A percentile compares a stretch with the other conserved stretches of the same genome.
Evolutionary conservation across 441 rosid species (phyloP).

Genomic region (Theobroma grandiflorum): DNA sequence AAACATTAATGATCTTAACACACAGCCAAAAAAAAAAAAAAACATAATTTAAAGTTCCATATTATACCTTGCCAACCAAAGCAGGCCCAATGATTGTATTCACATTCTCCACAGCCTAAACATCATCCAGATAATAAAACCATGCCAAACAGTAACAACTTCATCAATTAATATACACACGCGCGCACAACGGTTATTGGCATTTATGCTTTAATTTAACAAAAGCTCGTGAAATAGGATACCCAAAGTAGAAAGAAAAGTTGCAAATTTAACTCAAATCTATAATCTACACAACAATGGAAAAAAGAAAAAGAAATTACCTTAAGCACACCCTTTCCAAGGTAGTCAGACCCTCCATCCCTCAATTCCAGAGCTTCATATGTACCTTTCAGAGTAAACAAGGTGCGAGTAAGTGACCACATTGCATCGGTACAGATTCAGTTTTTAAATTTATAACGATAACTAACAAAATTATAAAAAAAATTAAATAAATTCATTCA

Average conservation of each 20-base stretch:
- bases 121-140: conserved; percentile 19
- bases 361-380: conserved; percentile 60
- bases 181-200: neutral
- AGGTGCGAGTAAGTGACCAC: neutral
- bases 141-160: conserved; percentile 2
- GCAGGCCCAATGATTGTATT: conserved; percentile 49
- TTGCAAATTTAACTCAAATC: neutral
- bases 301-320: conserved; percentile 18
- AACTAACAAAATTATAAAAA: neutral
- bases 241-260: neutral
- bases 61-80: conserved; percentile 49
- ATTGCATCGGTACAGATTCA: neutral
- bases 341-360: conserved; percentile 60
- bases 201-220: neutral
- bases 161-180: neutral
- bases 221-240: neutral
- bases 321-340: conserved; percentile 59
- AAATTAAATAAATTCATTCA: neutral
- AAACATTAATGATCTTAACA: neutral
- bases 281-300: neutral
- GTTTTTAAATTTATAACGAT: neutral
- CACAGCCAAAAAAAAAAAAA: neutral
- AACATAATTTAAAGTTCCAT: neutral
- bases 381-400: conserved; percentile 38
- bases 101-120: conserved; percentile 51